Evolutionary conservation across 208 protist species (phyloP), one percentile per base, ranked within the genome.

Genomic region (Histomonas meleagridis): DNA sequence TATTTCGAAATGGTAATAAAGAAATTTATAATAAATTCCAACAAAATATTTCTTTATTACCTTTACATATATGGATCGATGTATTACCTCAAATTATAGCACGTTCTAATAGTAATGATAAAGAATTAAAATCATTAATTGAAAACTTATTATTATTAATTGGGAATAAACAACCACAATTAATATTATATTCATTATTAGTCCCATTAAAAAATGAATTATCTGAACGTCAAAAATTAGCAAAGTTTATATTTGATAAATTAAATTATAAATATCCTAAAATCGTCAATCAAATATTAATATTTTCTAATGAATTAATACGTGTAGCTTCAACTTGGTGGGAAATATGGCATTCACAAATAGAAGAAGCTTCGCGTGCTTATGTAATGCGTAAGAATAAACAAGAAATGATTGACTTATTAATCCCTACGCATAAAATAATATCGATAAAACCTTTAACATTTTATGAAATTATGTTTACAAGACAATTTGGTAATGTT

Each of bases 81-180:
- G 76, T 86, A n/a, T n/a, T 86, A 2, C 76, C 76, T 38, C 76
- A 86, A 46, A 86, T 86, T 48, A 86, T 86, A n/a, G 76, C 76
- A 26, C 0, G 76, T 18, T 40, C 76, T 21, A 28, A 43, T 55
- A 55, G 46, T 38, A 46, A 86, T 10, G 76, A 86, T 55, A 14
- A 86, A 46, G 21, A 86, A 7, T 28, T 86, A 1, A 0, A 46
- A 12, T 14, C 51, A 26, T 38, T 86, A 0, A 86, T 86, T 55
- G 23, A 18, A 18, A 26, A 86, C 5, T n/a, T 86, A 18, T 7
- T 86, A 1, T 55, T 46, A 3, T 16, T 18, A 16, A 32, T 48
- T 51, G 76, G 76, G 32, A 16, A 18, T 38, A 23, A 43, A 40
- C 46, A 51, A 18, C 46, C 76, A 5, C 76, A 86, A 26, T 7